Conservation (phyloP, 108 stramenopile genomes). For the Asterionellopsis glacialis region DNA sequence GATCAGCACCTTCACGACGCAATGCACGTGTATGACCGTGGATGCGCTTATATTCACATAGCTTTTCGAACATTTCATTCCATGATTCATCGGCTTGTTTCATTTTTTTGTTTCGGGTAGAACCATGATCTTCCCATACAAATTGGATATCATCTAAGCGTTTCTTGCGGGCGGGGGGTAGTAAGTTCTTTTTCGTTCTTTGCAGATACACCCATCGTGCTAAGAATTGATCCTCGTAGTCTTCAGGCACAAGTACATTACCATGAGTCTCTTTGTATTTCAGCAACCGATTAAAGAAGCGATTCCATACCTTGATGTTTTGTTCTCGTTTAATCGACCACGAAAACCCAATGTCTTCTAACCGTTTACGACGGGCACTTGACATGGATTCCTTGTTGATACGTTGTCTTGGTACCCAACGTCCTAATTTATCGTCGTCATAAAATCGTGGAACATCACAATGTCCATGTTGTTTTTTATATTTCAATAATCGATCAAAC, state of each 20-base stretch:
- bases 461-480: constrained; percentile 36
- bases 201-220: too few species aligned
- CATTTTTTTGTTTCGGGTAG: constrained; percentile 34
- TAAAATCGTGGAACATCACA: constrained; percentile 26
- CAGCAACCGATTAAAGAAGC: constrained; percentile 40
- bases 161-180: constrained; percentile 25
- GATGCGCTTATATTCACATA: constrained; percentile 31
- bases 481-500: constrained; percentile 42
- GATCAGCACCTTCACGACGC: constrained; percentile 22
- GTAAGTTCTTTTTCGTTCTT: too few species aligned
- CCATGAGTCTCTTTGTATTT: constrained; percentile 41
- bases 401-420: too few species aligned
- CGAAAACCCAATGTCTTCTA: constrained; percentile 64
- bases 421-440: too few species aligned
- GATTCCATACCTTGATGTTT: constrained; percentile 44
- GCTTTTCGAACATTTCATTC: constrained; percentile 34
- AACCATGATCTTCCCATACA: constrained; percentile 29
- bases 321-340: constrained; percentile 51
- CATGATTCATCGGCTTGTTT: constrained; percentile 37
- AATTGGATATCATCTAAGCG: constrained; percentile 47
- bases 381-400: too few species aligned
- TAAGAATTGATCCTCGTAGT: too few species aligned
- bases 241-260: constrained; percentile 31
- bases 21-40: constrained; percentile 44
- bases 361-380: constrained; percentile 23